A percentile compares a stretch with the other conserved stretches of the same genome.
These are phyloP conservation scores for Cladochytrium replicatum DNA, from an alignment of 192 early-diverging fungal genomes.

Conservation along the genomic window DNA sequence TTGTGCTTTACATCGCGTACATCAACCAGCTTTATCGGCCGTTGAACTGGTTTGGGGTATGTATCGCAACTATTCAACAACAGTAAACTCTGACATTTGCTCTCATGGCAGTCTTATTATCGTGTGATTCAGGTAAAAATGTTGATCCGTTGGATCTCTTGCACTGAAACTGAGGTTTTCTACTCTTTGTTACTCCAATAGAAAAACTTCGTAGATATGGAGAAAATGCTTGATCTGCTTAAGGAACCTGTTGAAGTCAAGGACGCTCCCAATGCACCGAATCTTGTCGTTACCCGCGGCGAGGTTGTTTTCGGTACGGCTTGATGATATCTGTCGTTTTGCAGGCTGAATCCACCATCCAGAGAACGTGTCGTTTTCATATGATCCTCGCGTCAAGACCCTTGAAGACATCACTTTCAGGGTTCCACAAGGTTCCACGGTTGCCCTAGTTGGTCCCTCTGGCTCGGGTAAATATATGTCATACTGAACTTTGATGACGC, in stretches of 20 bases:
- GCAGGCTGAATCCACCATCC: slow-evolving; percentile 20
- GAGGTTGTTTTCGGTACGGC: slow-evolving; percentile 59
- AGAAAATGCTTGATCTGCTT: slow-evolving; percentile 85
- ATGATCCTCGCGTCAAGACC: slow-evolving; percentile 61
- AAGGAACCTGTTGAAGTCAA: slow-evolving; percentile 52
- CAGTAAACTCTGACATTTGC: slow-evolving; percentile 92
- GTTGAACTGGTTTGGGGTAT: slow-evolving; percentile 52
- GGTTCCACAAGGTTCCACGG: slow-evolving; percentile 58
- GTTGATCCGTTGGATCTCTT: no score
- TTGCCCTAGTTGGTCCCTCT: slow-evolving; percentile 86
- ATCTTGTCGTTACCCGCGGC: slow-evolving; percentile 44
- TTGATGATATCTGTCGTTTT: no score
- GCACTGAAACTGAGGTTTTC: no score
- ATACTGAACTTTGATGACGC: no score
- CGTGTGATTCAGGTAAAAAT: slow-evolving; percentile 85
- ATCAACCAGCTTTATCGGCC: slow-evolving; percentile 86
- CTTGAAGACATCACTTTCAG: slow-evolving; percentile 59
- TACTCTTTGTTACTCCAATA: no score
- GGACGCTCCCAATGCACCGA: slow-evolving; percentile 53
- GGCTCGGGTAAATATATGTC: slow-evolving; percentile 69
- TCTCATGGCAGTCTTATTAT: slow-evolving; percentile 85
- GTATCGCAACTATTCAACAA: no score
- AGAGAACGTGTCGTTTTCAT: slow-evolving; percentile 64
- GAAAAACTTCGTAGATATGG: slow-evolving; percentile 84
- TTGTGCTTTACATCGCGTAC: slow-evolving; percentile 80